These are phyloP conservation scores for Bruguiera sexangula DNA, from an alignment of 345 rosid genomes.

Conservation along the genomic window DNA sequence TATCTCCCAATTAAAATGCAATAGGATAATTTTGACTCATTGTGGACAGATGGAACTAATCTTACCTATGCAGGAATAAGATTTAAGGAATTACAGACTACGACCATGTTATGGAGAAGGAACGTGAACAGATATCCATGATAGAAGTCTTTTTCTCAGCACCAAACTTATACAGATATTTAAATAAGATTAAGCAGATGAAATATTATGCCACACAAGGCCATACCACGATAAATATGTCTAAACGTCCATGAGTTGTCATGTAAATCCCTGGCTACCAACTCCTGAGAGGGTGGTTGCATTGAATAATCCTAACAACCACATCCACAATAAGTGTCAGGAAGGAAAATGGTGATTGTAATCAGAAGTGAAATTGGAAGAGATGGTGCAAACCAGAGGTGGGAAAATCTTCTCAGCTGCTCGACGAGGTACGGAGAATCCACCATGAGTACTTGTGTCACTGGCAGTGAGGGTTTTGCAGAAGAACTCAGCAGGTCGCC, in stretches of 20 bases:
- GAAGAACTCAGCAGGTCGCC: conserved; percentile 90
- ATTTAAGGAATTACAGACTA: not conserved
- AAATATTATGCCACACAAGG: not conserved
- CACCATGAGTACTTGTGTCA: conserved; percentile 96
- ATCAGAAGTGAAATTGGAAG: not conserved
- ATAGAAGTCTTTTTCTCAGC: not conserved
- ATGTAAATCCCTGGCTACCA: conserved; percentile 51
- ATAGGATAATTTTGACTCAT: not conserved
- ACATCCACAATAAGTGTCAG: conserved; percentile 15
- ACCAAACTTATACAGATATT: not conserved
- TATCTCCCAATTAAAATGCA: no score
- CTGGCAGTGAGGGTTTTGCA: conserved; percentile 97
- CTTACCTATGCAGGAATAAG: not conserved
- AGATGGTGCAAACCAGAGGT: conserved; percentile 54
- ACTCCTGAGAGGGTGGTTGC: conserved; percentile 69
- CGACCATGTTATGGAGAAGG: not conserved
- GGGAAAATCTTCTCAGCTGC: conserved; percentile 99
- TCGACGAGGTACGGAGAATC: conserved; percentile 95
- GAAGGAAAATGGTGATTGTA: conserved; percentile 1
- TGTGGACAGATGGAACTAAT: not conserved
- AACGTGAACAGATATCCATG: not conserved
- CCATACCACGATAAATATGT: conserved; percentile 59
- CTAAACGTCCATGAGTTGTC: conserved; percentile 54
- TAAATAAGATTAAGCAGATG: not conserved
- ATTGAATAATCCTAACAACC: conserved; percentile 44